Conservation (phyloP, 1,139 yeast genomes). For the Suhomyces chickasaworum region DNA sequence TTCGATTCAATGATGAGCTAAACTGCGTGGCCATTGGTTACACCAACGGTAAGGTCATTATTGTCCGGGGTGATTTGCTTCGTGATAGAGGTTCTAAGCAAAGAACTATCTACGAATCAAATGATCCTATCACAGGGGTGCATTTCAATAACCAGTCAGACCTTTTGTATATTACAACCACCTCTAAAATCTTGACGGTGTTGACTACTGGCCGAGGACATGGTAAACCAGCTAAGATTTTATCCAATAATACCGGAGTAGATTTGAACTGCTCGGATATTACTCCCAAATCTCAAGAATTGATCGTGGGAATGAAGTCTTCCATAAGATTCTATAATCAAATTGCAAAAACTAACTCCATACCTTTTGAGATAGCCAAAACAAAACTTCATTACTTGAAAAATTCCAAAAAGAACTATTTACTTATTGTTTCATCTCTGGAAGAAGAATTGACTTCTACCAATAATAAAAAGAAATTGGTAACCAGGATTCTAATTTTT, state of each 20-base stretch:
- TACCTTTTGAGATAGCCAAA: slow-evolving; percentile 63
- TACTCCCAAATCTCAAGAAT: slow-evolving; percentile 37
- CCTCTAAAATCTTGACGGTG: slow-evolving; percentile 71
- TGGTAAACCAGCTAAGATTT: slow-evolving; percentile 61
- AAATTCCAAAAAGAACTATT: slow-evolving; percentile 40
- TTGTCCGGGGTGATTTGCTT: slow-evolving; percentile 83
- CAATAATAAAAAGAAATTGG: slow-evolving; percentile 15
- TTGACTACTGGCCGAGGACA: slow-evolving; percentile 78
- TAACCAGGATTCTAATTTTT: slow-evolving; percentile 60
- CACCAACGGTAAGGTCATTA: slow-evolving; percentile 81
- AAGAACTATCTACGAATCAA: slow-evolving; percentile 68
- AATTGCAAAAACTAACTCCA: slow-evolving; percentile 55
- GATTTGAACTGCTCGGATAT: slow-evolving; percentile 67
- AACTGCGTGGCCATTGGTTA: slow-evolving; percentile 79
- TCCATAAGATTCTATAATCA: slow-evolving; percentile 57
- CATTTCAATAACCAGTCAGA: slow-evolving; percentile 52
- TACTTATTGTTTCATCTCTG: slow-evolving; percentile 57
- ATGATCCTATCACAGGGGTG: slow-evolving; percentile 81
- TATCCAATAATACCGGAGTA: slow-evolving; percentile 69
- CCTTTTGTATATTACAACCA: slow-evolving; percentile 62
- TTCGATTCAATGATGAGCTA: slow-evolving; percentile 56
- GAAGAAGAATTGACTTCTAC: slow-evolving; percentile 24
- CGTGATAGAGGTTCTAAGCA: slow-evolving; percentile 92
- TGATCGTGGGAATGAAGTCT: slow-evolving; percentile 58
- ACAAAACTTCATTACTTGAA: slow-evolving; percentile 48